Evolutionary conservation across 768 basidiomycete species (phyloP).

Genomic region (Lentinula guzmanii): DNA sequence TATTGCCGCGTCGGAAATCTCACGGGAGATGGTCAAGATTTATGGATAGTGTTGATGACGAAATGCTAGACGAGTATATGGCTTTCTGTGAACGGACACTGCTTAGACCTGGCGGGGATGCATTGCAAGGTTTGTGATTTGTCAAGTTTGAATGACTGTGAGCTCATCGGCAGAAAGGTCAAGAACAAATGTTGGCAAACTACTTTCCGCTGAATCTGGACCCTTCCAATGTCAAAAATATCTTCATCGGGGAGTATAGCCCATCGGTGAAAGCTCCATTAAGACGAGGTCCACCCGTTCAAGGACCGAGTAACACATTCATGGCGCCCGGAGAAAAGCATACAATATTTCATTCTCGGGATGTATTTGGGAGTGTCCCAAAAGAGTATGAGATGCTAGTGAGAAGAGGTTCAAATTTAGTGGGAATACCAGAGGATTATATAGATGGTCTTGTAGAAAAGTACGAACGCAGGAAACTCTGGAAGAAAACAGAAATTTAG

Average conservation of each 20-base stretch:
- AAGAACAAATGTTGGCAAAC: conserved; percentile 26
- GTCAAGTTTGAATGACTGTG: conserved; percentile 7
- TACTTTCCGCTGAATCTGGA: conserved; percentile 29
- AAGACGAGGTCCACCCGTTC: neutral
- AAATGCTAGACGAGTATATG: conserved; percentile 58
- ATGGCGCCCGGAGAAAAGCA: conserved; percentile 42
- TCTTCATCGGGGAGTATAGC: neutral
- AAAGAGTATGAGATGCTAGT: conserved; percentile 47
- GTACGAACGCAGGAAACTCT: conserved; percentile 50
- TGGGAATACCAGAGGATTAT: conserved; percentile 48
- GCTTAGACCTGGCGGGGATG: conserved; percentile 24
- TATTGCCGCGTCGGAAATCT: conserved; percentile 4
- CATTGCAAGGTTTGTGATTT: conserved; percentile 13
- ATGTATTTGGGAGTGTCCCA: conserved; percentile 54
- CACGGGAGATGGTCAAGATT: conserved; percentile 31
- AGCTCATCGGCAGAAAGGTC: conserved; percentile 8
- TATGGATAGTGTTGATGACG: conserved; percentile 44
- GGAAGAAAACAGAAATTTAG: neutral
- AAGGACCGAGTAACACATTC: neutral
- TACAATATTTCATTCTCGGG: conserved; percentile 61
- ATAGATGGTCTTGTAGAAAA: conserved; percentile 52
- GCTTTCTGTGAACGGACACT: conserved; percentile 57
- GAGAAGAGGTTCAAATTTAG: conserved; percentile 43
- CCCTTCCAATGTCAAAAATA: neutral
- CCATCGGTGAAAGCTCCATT: conserved; percentile 1